Base-by-base conservation (phyloP, 805 yeast genomes). In the Blastobotrys parvus region DNA sequence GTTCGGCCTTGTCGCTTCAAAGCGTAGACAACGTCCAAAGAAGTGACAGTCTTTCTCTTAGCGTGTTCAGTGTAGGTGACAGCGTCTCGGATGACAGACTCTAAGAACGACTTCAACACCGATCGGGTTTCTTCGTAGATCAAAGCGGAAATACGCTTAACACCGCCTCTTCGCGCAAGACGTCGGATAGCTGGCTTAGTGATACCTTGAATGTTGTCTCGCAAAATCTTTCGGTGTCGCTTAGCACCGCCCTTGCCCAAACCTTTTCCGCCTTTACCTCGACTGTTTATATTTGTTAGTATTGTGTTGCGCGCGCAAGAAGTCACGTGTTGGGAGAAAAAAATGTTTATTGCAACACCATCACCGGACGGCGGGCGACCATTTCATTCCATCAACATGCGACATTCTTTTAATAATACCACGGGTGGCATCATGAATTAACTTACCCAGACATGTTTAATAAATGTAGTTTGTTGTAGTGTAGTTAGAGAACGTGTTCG, bases 131-230 rank as follows among this genome's bases (percentile, higher is more conserved):
- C 96, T 75, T 89, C 97, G 77, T 89, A 89, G 69, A 89, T 90
- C 68, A 88, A 75, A 69, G 95, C 97, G 53, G 97, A 89, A 64
- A 89, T 89, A 85, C 97, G 95, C 82, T 89, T 89, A 67, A 89
- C 97, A 88, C 97, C 97, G 77, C 97, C 97, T 87, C 97, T 89
- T 82, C 97, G 89, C 41, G 97, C 97, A 63, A 89, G 82, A 85
- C 97, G 89, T 79, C 97, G 88, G 67, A 90, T 90, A 65, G 97
- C 97, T 67, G 97, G 97, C 80, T 90, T 90, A 53, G 97, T 90
- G 68, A 90, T 89, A 77, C 97, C 97, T 75, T 88, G 97, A 59
- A 90, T 89, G 89, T 90, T 90, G 72, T 90, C 97, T 80, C 97
- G 89, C 57, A 88, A 78, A 72, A 90, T 85, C 85, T 88, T 89